Percentiles rank a stretch among this genome's conserved stretches.
Conservation (phyloP, 208 protist species). For the Leishmania tropica region DNA sequence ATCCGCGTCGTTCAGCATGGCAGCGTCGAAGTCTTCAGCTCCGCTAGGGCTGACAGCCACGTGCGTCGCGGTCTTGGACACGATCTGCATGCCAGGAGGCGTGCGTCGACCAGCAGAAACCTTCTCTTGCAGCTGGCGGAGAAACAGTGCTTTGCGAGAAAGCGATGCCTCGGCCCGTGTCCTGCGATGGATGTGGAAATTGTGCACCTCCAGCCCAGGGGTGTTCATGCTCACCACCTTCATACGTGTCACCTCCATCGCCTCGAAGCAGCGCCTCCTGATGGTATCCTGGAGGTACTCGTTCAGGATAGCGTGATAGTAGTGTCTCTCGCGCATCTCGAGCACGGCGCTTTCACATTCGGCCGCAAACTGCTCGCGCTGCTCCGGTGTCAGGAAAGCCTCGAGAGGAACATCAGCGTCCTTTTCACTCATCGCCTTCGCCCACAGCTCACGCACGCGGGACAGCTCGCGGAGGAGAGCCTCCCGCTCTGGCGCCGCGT, state of each 20-base stretch:
- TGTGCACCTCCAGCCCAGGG: constrained; percentile 62
- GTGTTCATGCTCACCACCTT: constrained; percentile 65
- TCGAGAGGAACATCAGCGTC: constrained; percentile 55
- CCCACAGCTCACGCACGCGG: constrained; percentile 52
- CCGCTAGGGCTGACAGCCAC: constrained; percentile 1
- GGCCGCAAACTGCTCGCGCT: constrained; percentile 63
- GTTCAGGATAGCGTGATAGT: constrained; percentile 73
- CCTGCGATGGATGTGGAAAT: constrained; percentile 75
- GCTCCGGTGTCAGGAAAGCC: constrained; percentile 61
- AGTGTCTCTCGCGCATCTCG: constrained; percentile 64
- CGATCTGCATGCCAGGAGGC: constrained; percentile 6
- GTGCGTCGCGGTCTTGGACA: not conserved
- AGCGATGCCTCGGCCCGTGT: constrained; percentile 36
- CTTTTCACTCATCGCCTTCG: constrained; percentile 38
- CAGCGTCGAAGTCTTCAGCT: constrained; percentile 7
- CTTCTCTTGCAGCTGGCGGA: constrained; percentile 64
- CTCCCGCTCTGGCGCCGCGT: constrained; percentile 6
- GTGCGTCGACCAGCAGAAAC: constrained; percentile 13
- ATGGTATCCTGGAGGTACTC: constrained; percentile 80
- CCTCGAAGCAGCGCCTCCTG: constrained; percentile 70
- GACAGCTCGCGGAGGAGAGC: constrained; percentile 24
- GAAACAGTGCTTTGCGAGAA: constrained; percentile 77
- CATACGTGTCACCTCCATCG: constrained; percentile 76
- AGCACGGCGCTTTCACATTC: constrained; percentile 62
- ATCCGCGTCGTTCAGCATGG: constrained; percentile 58